A percentile compares a stretch with the other conserved stretches of the same genome.
phyloP scores from a whole-genome alignment of 257 asterid genomes.

The Petunia axillaris region DNA sequence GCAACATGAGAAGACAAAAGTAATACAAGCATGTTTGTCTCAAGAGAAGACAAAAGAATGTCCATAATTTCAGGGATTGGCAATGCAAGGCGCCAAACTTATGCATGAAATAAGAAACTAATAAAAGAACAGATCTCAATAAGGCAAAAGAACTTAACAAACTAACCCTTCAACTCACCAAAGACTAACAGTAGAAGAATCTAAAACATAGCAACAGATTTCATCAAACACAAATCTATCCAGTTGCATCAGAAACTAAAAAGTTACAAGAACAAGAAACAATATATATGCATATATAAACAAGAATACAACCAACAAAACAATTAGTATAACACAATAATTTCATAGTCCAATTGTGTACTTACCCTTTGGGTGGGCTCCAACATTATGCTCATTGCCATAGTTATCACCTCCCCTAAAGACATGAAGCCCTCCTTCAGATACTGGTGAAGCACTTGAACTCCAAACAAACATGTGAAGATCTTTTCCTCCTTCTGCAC shows the following conservation, averaged over 20 bases:
- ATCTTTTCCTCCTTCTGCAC: constrained; percentile 70
- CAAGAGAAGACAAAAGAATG: constrained; percentile 48
- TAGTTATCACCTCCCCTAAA: constrained; percentile 80
- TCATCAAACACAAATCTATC: constrained; percentile 34
- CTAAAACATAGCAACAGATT: constrained; percentile 27
- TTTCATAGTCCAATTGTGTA: constrained; percentile 17
- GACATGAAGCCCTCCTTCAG: constrained; percentile 98
- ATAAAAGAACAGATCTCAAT: constrained; percentile 33
- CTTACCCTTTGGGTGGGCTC: constrained; percentile 89
- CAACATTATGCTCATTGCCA: constrained; percentile 62
- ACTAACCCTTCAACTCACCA: constrained; percentile 32
- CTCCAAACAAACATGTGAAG: constrained; percentile 99
- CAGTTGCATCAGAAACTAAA: constrained; percentile 39
- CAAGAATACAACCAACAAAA: constrained; percentile 25
- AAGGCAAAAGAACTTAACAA: constrained; percentile 34
- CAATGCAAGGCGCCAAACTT: constrained; percentile 27
- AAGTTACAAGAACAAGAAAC: constrained; percentile 33
- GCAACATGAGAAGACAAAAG: constrained; percentile 21
- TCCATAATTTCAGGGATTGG: constrained; percentile 45
- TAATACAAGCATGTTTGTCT: constrained; percentile 34
- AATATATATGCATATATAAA: constrained; percentile 26
- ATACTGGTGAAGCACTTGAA: constrained; percentile 95
- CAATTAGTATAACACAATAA: neutral
- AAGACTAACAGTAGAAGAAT: constrained; percentile 33
- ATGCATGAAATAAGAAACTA: constrained; percentile 42